phyloP scores from a whole-genome alignment of 1,284 basidiomycete genomes.

The Pulveroboletus sp. region DNA sequence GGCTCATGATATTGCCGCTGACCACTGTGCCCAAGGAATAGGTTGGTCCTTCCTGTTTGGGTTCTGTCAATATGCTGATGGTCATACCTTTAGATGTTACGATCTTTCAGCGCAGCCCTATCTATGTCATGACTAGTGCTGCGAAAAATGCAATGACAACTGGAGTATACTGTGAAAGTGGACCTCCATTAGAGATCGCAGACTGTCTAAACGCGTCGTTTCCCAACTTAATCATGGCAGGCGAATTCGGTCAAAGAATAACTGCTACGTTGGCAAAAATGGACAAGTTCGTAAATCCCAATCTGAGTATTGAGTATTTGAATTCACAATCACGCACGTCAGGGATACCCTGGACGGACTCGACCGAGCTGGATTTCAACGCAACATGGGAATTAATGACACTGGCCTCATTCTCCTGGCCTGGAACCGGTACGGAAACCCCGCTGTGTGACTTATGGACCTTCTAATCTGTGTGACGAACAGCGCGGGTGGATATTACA shows the following conservation, averaged over 20 bases:
- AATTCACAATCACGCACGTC: neutral
- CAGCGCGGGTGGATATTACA: slow-evolving; percentile 45
- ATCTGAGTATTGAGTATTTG: neutral
- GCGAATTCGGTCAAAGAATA: slow-evolving; percentile 6
- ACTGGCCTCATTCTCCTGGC: slow-evolving; percentile 41
- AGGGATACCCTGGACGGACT: slow-evolving; percentile 10
- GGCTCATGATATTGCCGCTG: slow-evolving; percentile 7
- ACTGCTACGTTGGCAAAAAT: neutral
- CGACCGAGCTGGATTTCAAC: slow-evolving; percentile 39
- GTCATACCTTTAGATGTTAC: neutral
- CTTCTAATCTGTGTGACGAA: neutral
- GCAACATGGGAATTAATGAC: slow-evolving; percentile 41
- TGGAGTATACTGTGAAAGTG: slow-evolving; percentile 5
- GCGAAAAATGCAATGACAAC: slow-evolving; percentile 5
- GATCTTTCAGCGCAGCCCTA: slow-evolving; percentile 4
- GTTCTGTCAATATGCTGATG: neutral
- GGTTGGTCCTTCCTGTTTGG: neutral
- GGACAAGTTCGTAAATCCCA: neutral
- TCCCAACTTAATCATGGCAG: neutral
- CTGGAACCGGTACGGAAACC: slow-evolving; percentile 21
- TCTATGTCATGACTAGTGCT: slow-evolving; percentile 5
- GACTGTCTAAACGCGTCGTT: slow-evolving; percentile 5
- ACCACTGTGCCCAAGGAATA: neutral
- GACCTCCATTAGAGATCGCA: slow-evolving; percentile 4
- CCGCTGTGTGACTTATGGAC: neutral